Conservation (phyloP, 352 stramenopile genomes). For the Globisporangium acanthophoron region DNA sequence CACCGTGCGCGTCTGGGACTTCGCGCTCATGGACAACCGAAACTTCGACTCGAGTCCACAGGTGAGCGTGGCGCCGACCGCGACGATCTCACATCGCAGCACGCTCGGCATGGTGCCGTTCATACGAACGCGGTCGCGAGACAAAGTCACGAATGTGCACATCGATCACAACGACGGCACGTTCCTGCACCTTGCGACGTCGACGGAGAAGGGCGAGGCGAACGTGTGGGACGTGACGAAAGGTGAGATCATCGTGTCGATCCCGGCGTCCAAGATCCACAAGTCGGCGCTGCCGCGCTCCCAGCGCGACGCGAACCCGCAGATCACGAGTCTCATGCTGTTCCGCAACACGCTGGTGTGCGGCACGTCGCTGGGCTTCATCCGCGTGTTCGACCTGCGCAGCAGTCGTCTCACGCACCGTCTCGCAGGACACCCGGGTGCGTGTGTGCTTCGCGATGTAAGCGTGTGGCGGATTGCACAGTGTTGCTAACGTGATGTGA, state of each 20-base stretch:
- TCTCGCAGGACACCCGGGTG: constrained; percentile 78
- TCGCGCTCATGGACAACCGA: constrained; percentile 50
- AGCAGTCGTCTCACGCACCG: constrained; percentile 76
- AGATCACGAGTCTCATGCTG: constrained; percentile 87
- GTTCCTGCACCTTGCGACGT: constrained; percentile 76
- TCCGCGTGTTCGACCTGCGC: constrained; percentile 82
- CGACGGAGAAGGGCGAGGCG: constrained; percentile 82
- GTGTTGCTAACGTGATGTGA: background rate
- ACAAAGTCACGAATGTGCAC: constrained; percentile 75
- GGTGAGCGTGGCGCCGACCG: constrained; percentile 50
- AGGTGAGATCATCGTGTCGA: constrained; percentile 75
- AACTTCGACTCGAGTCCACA: constrained; percentile 39
- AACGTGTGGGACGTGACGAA: constrained; percentile 87
- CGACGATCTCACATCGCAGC: constrained; percentile 72
- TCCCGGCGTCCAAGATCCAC: constrained; percentile 78
- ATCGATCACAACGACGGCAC: constrained; percentile 79
- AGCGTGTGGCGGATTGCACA: too few relatives aligned
- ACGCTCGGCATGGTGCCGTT: constrained; percentile 82
- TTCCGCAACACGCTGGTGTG: constrained; percentile 85
- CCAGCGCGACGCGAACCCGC: constrained; percentile 49
- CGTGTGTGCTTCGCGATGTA: background rate
- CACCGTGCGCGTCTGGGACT: constrained; percentile 81
- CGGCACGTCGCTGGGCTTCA: constrained; percentile 82
- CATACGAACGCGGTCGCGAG: constrained; percentile 67
- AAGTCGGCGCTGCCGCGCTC: constrained; percentile 70